Base-by-base conservation (phyloP, 495 filamentous ascomycete genomes). In the Parathielavia hyrcaniae region DNA sequence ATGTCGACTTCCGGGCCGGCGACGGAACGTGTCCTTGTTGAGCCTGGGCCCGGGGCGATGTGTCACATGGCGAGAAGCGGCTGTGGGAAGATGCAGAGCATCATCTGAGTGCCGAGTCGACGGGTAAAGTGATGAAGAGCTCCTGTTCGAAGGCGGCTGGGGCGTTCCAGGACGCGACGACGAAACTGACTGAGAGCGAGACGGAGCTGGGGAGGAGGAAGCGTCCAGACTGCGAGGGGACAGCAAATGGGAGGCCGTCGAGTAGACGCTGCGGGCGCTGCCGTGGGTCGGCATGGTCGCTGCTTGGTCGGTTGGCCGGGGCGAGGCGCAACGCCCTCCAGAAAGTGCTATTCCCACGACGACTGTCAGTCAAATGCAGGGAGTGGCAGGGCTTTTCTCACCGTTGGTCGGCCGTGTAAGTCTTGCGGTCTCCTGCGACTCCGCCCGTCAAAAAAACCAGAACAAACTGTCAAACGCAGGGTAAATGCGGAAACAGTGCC, bases 241-340 rank as follows among this genome's bases (percentile, higher is more conserved):
- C 3, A 61, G 49, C 16, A 69, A 44, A 55, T 61, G 64, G 4
- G 64, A 69, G 0, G 36, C 45, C 10, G 53, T 63, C 17, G 66
- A 69, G 51, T 64, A 64, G 19, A 58, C 59, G 16, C 64, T 69
- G 19, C 50, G 60, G 16, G 57, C 41, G 38, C 61, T 64, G 40
- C 59, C 55, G 34, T 50, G 20, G 54, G 53, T 16, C n/a, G 60
- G 50, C 63, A 65, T 64, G 34, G 39, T 39, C 13, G 50, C 30
- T 17, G 20, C 12, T 23, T 38, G 40, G 19, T 17, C 4, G 14
- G 13, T 45, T n/a, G 9, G 26, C 26, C 6, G 26, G 26, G 3
- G 3, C 26, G 26, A 30, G 3, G 26, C 26, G 26, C 26, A 6
- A 30, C 26, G 26, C 26, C 3, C n/a, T n/a, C n/a, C 26, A 30